These are phyloP conservation scores for Leccinum subgranulosum DNA, from an alignment of 768 basidiomycete species.

Conservation along the genomic window DNA sequence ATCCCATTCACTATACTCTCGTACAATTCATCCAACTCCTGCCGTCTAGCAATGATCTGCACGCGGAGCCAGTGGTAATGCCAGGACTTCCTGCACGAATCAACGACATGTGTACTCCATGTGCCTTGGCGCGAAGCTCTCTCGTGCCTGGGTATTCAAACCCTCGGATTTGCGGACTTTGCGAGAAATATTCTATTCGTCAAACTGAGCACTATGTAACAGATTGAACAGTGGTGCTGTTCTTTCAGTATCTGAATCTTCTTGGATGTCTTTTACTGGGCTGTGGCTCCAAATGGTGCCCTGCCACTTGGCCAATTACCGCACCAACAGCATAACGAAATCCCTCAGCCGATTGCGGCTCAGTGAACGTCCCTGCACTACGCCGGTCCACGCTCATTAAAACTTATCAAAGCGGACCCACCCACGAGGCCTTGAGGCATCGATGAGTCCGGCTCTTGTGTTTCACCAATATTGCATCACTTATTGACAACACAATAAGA, in stretches of 20 bases:
- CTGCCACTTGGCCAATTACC: background rate
- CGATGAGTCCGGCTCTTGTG: background rate
- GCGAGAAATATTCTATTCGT: background rate
- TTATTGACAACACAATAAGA: background rate
- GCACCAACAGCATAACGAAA: background rate
- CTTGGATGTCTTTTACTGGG: background rate
- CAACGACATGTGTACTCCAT: background rate
- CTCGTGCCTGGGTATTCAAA: background rate
- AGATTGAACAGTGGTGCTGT: too few species aligned
- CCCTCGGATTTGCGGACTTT: background rate
- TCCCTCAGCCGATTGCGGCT: too few species aligned
- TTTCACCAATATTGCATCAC: background rate
- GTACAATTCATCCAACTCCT: background rate
- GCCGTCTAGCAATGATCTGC: background rate
- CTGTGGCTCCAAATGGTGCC: background rate
- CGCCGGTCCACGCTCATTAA: background rate
- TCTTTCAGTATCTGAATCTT: background rate
- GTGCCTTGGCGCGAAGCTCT: background rate
- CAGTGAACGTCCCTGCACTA: too few species aligned
- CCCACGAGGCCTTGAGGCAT: background rate
- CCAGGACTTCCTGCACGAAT: background rate
- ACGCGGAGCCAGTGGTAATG: background rate
- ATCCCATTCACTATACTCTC: background rate
- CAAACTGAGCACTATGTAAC: background rate
- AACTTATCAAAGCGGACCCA: background rate